These are phyloP conservation scores for Lithospermum erythrorhizon DNA, from an alignment of 257 asterid species.

Conservation along the genomic window DNA sequence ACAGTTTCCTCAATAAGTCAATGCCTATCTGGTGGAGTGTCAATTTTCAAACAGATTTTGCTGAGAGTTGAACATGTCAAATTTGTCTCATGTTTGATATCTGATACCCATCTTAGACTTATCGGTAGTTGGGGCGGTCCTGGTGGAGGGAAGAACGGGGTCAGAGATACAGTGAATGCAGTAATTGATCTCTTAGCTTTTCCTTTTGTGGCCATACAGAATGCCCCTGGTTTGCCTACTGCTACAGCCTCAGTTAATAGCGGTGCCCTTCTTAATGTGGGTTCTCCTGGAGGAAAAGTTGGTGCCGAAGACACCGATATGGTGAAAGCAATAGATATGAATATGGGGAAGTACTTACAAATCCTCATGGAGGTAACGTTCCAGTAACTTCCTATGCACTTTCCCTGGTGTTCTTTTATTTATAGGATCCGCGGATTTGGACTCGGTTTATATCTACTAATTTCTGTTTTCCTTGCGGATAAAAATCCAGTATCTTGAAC, in stretches of 20 bases:
- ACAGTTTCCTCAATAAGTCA: slow-evolving; percentile 80
- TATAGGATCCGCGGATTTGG: neutral
- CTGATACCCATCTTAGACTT: slow-evolving; percentile 66
- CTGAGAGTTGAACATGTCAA: slow-evolving; percentile 62
- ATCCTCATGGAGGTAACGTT: slow-evolving; percentile 74
- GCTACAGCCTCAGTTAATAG: slow-evolving; percentile 94
- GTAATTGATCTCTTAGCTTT: slow-evolving; percentile 84
- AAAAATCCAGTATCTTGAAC: neutral
- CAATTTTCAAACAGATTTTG: slow-evolving; percentile 76
- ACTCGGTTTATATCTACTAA: neutral
- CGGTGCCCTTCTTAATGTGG: slow-evolving; percentile 88
- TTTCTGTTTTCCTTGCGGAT: neutral
- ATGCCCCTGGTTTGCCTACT: slow-evolving; percentile 68
- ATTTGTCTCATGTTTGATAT: slow-evolving; percentile 56
- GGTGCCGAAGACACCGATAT: slow-evolving; percentile 90
- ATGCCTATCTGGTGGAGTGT: slow-evolving; percentile 85
- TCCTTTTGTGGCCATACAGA: slow-evolving; percentile 87
- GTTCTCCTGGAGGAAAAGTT: slow-evolving; percentile 89
- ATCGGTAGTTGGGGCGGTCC: slow-evolving; percentile 75
- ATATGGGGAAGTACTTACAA: slow-evolving; percentile 78
- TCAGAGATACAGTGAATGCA: slow-evolving; percentile 62
- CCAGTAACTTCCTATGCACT: slow-evolving; percentile 9
- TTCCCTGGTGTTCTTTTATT: neutral
- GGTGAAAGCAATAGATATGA: slow-evolving; percentile 73
- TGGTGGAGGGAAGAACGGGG: slow-evolving; percentile 85